Percentiles rank a stretch among this genome's conserved stretches.
These are phyloP conservation scores for Aspergillus quadrilineatus DNA, from an alignment of 2,329 filamentous ascomycete genomes.

Conservation along the genomic window DNA sequence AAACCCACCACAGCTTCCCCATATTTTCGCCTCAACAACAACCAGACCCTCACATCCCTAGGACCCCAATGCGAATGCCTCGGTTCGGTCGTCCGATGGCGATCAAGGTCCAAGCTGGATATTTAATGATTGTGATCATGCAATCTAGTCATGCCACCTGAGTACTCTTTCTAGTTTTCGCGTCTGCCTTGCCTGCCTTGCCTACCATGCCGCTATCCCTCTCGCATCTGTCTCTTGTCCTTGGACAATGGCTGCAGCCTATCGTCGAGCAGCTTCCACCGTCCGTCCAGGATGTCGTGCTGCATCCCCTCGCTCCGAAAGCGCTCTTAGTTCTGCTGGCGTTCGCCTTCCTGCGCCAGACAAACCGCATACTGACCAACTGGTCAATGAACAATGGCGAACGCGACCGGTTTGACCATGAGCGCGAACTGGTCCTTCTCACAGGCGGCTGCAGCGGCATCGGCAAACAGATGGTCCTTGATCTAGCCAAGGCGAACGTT, in stretches of 20 bases:
- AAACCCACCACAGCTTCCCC: conserved; percentile 4
- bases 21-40: conserved; percentile 10
- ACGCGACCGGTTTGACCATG: conserved; percentile 24
- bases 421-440: conserved; percentile 36
- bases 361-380: conserved; percentile 31
- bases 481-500: conserved; percentile 29
- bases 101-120: not conserved
- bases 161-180: not conserved
- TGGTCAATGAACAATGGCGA: conserved; percentile 35
- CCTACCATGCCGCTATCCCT: conserved; percentile 19
- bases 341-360: conserved; percentile 25
- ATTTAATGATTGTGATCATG: not conserved
- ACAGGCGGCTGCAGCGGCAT: conserved; percentile 42
- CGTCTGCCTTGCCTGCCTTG: not conserved
- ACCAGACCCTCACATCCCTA: not conserved
- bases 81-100: not conserved
- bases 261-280: conserved; percentile 28
- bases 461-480: conserved; percentile 37
- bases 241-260: conserved; percentile 27
- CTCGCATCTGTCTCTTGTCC: conserved; percentile 19
- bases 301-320: conserved; percentile 31
- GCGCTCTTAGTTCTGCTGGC: conserved; percentile 24
- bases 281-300: conserved; percentile 26
- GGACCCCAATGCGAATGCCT: conserved; percentile 3
- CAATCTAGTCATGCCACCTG: conserved; percentile 2